These are phyloP conservation scores for Syzygium aromaticum DNA, from an alignment of 345 rosid species.

Conservation along the genomic window DNA sequence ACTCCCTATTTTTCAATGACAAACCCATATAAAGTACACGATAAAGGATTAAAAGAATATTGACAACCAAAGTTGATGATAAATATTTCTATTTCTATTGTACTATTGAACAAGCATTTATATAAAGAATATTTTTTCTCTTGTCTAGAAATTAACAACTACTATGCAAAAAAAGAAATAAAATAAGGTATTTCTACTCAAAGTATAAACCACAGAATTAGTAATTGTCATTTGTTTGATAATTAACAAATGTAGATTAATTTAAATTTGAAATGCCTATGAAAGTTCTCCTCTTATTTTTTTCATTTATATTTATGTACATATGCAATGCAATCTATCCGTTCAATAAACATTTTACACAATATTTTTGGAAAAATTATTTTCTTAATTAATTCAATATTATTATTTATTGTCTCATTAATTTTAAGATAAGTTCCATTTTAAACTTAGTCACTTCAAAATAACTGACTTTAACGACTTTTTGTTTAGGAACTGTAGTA, in stretches of 20 bases:
- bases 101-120: background rate
- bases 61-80: background rate
- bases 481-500: background rate
- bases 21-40: background rate
- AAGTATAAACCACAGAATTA: background rate
- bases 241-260: background rate
- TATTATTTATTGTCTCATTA: background rate
- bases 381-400: background rate
- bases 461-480: background rate
- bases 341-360: background rate
- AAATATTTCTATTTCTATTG: background rate
- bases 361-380: no score
- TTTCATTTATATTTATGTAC: background rate
- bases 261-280: background rate
- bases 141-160: background rate
- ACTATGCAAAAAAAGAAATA: background rate
- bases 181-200: background rate
- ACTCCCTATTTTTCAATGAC: background rate
- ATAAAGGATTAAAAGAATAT: no score
- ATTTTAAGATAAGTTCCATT: background rate
- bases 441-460: background rate
- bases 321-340: accelerated
- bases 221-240: background rate
- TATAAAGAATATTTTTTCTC: background rate
- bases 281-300: background rate